phyloP scores from a whole-genome alignment of 78 protist genomes.

The Fonticula alba region DNA sequence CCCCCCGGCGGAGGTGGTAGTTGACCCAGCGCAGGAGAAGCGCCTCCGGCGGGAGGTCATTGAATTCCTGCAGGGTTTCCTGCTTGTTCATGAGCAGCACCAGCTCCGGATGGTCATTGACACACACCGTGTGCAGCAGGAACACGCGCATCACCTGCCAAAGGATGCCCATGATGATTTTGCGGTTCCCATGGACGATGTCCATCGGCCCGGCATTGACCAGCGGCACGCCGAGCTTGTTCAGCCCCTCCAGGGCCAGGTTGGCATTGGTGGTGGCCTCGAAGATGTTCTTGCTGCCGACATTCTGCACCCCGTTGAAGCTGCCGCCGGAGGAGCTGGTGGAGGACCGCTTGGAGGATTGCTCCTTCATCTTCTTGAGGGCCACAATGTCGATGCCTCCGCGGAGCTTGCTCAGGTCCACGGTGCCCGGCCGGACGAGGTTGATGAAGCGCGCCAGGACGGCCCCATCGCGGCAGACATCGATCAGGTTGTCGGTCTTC shows the following conservation, averaged over 20 bases:
- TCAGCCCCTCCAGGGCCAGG: slow-evolving; percentile 26
- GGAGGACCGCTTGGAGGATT: too few relatives aligned
- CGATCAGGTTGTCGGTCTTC: too few relatives aligned
- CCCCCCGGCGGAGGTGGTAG: slow-evolving; percentile 31
- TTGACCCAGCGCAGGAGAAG: slow-evolving; percentile 42
- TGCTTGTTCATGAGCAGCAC: slow-evolving; percentile 32
- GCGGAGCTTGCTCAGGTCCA: slow-evolving; percentile 80
- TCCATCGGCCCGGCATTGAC: slow-evolving; percentile 39
- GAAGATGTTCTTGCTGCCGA: slow-evolving; percentile 1
- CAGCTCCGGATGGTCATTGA: slow-evolving; percentile 31
- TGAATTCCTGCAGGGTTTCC: slow-evolving; percentile 16
- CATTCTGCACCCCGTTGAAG: too few relatives aligned
- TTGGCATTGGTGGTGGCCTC: slow-evolving; percentile 22
- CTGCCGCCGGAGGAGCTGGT: too few relatives aligned
- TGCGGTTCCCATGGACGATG: slow-evolving; percentile 9
- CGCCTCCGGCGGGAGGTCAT: slow-evolving; percentile 21
- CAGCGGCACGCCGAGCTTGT: slow-evolving; percentile 19
- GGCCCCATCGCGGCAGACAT: slow-evolving; percentile 36
- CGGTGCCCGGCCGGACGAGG: slow-evolving; percentile 60
- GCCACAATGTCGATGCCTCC: too few relatives aligned
- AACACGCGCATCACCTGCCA: slow-evolving; percentile 34
- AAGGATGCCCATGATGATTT: slow-evolving; percentile 27
- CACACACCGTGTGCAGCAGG: slow-evolving; percentile 15
- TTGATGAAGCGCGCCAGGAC: slow-evolving; percentile 65
- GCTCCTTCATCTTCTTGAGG: slow-evolving; percentile 13